Evolutionary conservation across 192 early-diverging fungal species (phyloP).

Genomic region (Thamnidium elegans): DNA sequence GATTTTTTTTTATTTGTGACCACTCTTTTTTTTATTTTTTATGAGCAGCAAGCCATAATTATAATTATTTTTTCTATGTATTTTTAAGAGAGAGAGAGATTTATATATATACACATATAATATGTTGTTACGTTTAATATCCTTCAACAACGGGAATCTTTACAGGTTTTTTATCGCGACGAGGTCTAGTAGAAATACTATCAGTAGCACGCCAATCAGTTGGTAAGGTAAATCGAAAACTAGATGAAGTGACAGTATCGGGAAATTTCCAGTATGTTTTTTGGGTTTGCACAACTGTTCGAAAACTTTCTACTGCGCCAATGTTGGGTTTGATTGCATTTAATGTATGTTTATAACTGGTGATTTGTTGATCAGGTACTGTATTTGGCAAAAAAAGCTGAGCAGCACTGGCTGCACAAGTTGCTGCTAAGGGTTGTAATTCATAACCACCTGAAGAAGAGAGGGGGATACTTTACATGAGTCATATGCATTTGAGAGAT

Average conservation of each 20-base stretch:
- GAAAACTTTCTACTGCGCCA: conserved; percentile 38
- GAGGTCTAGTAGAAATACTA: conserved; percentile 42
- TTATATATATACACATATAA: too few relatives aligned
- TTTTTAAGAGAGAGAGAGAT: too few relatives aligned
- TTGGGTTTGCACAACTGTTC: conserved; percentile 39
- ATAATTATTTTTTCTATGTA: too few relatives aligned
- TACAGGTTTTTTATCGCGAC: conserved; percentile 34
- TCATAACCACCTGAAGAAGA: conserved; percentile 37
- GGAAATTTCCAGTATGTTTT: conserved; percentile 50
- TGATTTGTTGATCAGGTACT: conserved; percentile 27
- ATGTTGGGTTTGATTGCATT: conserved; percentile 49
- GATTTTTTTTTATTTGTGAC: too few relatives aligned
- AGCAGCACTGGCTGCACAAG: conserved; percentile 40
- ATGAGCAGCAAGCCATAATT: too few relatives aligned
- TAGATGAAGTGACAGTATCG: conserved; percentile 30
- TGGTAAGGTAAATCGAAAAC: conserved; percentile 46
- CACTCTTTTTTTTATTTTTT: too few relatives aligned
- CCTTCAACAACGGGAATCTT: conserved; percentile 28
- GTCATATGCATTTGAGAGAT: not conserved
- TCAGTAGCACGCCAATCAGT: conserved; percentile 45
- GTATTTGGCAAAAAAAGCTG: conserved; percentile 32
- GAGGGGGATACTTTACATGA: not conserved
- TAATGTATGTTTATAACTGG: conserved; percentile 41
- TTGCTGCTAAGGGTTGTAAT: conserved; percentile 43
- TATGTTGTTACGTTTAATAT: conserved; percentile 5